These are phyloP conservation scores for Vicia villosa DNA, from an alignment of 306 rosid genomes.

Conservation along the genomic window DNA sequence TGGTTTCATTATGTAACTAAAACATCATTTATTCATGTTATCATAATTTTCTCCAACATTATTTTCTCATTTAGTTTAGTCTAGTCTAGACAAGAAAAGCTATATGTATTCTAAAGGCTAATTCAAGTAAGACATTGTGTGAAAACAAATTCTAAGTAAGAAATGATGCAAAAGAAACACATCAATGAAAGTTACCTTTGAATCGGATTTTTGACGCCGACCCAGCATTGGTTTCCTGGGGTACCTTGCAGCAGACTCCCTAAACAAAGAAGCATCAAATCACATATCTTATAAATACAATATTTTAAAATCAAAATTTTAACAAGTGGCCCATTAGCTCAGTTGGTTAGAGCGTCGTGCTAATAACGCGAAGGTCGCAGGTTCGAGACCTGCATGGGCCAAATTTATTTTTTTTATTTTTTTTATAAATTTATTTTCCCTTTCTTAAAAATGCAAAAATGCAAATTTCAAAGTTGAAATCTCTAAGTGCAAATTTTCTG, in stretches of 20 bases:
- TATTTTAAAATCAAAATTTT: fast-evolving
- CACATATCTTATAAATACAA: fast-evolving
- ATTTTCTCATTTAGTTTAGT: too few relatives aligned
- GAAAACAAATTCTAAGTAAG: background rate
- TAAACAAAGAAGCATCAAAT: slow-evolving; percentile 33
- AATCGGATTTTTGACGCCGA: slow-evolving; percentile 55
- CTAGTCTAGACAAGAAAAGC: too few relatives aligned
- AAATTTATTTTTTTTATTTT: background rate
- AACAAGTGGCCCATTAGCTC: slow-evolving; percentile 38
- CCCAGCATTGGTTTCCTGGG: slow-evolving; percentile 74
- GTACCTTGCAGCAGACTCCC: slow-evolving; percentile 60
- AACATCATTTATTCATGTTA: too few relatives aligned
- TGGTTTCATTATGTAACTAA: background rate
- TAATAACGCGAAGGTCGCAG: slow-evolving; percentile 53
- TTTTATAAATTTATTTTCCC: background rate
- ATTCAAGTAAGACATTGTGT: too few relatives aligned
- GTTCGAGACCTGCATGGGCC: slow-evolving; percentile 51
- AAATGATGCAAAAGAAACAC: background rate
- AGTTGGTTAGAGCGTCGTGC: slow-evolving; percentile 51
- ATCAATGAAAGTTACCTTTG: slow-evolving; percentile 46
- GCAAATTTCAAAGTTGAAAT: too few relatives aligned
- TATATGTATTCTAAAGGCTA: too few relatives aligned
- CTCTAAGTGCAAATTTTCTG: too few relatives aligned
- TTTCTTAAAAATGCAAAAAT: too few relatives aligned
- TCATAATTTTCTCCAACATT: too few relatives aligned